A percentile compares a stretch with the other conserved stretches of the same genome.
Evolutionary conservation across 768 basidiomycete genomes (phyloP).

Genomic region (Agrocybe chaxingu): DNA sequence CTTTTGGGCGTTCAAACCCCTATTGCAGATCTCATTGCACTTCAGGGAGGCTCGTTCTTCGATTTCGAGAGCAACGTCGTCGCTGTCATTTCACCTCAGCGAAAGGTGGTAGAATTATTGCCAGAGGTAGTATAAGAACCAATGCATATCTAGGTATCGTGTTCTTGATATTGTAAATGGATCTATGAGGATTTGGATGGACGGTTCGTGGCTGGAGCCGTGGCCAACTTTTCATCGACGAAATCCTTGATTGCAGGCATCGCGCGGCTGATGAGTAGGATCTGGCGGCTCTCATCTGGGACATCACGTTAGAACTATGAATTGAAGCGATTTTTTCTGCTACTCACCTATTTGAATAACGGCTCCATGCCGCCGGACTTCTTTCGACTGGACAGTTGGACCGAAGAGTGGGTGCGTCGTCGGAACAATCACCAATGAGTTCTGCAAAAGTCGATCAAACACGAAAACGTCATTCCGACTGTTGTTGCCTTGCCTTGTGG

Average conservation of each 20-base stretch:
- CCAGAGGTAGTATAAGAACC: not conserved
- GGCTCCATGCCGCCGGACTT: constrained; percentile 61
- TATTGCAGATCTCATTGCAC: constrained; percentile 37
- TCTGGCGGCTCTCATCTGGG: constrained; percentile 68
- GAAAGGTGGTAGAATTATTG: constrained; percentile 21
- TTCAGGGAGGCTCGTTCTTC: constrained; percentile 31
- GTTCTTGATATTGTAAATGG: not conserved
- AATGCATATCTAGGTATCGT: not conserved
- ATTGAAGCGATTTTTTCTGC: not conserved
- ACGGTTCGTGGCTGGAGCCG: constrained; percentile 14
- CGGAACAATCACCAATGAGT: constrained; percentile 71
- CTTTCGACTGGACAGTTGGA: constrained; percentile 36
- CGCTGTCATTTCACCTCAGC: constrained; percentile 31
- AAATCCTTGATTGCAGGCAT: constrained; percentile 63
- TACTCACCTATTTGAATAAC: constrained; percentile 59
- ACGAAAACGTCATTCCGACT: not conserved
- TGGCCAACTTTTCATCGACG: constrained; percentile 33
- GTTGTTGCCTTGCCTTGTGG: constrained; percentile 43
- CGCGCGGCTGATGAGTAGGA: constrained; percentile 67
- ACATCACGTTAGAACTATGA: not conserved
- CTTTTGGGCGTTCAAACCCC: constrained; percentile 32
- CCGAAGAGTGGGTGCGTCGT: constrained; percentile 51
- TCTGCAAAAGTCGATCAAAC: constrained; percentile 38
- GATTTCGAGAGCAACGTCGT: constrained; percentile 39
- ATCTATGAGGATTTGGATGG: constrained; percentile 10